Conservation (phyloP, 2,329 filamentous ascomycete genomes). For the Sclerotinia minor region DNA sequence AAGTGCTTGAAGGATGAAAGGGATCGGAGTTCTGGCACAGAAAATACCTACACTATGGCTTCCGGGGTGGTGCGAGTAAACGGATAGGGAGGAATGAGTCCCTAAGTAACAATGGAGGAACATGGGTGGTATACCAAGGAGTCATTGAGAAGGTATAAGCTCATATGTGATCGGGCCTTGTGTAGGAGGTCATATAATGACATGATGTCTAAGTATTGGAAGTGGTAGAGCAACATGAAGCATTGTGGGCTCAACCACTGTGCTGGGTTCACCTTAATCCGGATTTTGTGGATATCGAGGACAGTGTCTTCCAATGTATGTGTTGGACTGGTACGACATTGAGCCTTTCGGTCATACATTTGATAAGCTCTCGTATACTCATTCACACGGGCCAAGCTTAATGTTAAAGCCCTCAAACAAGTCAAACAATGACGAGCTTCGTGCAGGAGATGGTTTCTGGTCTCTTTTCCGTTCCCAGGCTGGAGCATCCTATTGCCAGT, state of each 20-base stretch:
- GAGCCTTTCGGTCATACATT: not conserved
- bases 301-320: constrained; percentile 9
- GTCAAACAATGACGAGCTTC: constrained; percentile 4
- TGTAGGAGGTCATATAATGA: not conserved
- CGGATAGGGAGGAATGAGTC: not conserved
- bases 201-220: not conserved
- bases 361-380: not conserved
- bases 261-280: not conserved
- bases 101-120: not conserved
- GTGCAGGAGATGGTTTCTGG: not conserved
- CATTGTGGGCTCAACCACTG: not conserved
- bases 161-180: constrained; percentile 5
- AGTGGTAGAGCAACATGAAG: constrained; percentile 4
- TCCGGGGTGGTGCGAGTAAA: not conserved
- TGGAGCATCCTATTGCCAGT: constrained; percentile 7
- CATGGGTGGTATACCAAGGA: not conserved
- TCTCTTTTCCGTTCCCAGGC: not conserved
- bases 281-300: not conserved
- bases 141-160: constrained; percentile 3
- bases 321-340: not conserved
- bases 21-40: constrained; percentile 6
- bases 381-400: not conserved
- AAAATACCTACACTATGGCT: constrained; percentile 10
- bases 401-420: not conserved
- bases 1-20: constrained; percentile 33